Base-by-base conservation (phyloP, 2,329 filamentous ascomycete genomes). In the Metarhizium humberi region DNA sequence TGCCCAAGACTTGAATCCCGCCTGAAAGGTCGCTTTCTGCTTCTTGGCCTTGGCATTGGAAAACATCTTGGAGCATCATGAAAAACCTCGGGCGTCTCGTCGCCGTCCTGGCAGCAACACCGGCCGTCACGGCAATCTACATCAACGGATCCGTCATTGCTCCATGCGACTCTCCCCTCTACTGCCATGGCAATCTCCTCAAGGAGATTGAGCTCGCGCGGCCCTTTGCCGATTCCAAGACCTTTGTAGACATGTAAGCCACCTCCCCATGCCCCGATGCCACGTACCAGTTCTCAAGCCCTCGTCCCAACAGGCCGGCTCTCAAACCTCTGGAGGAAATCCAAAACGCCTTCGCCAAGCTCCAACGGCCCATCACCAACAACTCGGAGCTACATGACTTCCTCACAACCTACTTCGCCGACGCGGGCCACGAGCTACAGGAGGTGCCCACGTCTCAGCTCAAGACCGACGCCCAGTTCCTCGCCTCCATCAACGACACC, bases 201-300 rank as follows among this genome's bases (percentile, higher is more conserved):
- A 74, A 77, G 57, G 75, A 81, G 58, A 78, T 88, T 50, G 77
- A 87, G 70, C 72, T 87, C 10, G 84, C 84, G 2, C 73, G 72
- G 29, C 84, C 84, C 0, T 87, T 87, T 60, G 69, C 73, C 14
- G 85, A 87, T 69, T 87, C 83, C 57, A 88, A 87, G 74, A 86
- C 83, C 1, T 87, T 86, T 64, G 85, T 87, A 47, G 85, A 88
- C 65, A 82, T 86, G 80, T 82, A 71, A 71, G 74, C 69, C 25
- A 25, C 10, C 42, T 16, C 11, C 40, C 6, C 6, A 8, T 16
- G 2, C 10, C 5, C 14, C 20, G 20, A 14, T 40, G 25, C 25
- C 3, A 25, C 25, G 25, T 25, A 25, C 25, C 25, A 25, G 25
- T 25, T 25, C 25, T 25, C 25, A 25, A 25, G 25, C 25, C 25